phyloP scores from a whole-genome alignment of 78 protist species.

The Dictyostelium citrinum region DNA sequence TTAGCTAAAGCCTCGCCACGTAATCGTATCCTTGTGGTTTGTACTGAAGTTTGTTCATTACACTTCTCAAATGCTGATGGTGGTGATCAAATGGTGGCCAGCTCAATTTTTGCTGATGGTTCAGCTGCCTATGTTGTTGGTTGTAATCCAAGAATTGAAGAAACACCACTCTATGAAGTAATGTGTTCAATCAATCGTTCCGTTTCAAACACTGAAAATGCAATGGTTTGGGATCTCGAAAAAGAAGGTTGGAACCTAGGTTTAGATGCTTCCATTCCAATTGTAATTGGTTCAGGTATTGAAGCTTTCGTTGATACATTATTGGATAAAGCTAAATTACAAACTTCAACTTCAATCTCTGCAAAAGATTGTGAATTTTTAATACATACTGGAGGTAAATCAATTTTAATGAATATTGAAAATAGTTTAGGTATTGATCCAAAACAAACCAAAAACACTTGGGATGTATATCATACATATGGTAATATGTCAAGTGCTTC shows the following conservation, averaged over 20 bases:
- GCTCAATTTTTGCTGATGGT: conserved; percentile 62
- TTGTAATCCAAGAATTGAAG: conserved; percentile 17
- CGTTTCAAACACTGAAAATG: conserved; percentile 23
- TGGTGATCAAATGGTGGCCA: conserved; percentile 42
- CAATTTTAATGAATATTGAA: conserved; percentile 4
- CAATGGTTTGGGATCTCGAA: conserved; percentile 38
- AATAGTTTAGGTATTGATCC: conserved; percentile 7
- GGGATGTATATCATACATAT: conserved; percentile 39
- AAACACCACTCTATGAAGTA: conserved; percentile 49
- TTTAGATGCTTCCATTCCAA: conserved; percentile 13
- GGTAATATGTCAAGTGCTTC: conserved; percentile 69
- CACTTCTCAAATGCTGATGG: conserved; percentile 34
- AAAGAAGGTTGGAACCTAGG: conserved; percentile 41
- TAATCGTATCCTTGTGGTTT: conserved; percentile 41
- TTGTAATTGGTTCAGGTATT: conserved; percentile 1
- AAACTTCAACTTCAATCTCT: not conserved
- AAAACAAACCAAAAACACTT: conserved; percentile 8
- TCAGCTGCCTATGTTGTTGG: conserved; percentile 62
- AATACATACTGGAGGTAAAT: conserved; percentile 59
- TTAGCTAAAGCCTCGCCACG: conserved; percentile 1
- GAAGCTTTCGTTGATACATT: conserved; percentile 9
- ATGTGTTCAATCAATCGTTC: not conserved
- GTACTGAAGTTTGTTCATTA: conserved; percentile 62
- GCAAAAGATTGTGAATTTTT: conserved; percentile 51
- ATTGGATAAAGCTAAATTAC: not conserved